Evolutionary conservation across 1,284 basidiomycete species (phyloP), one percentile per base, ranked within the genome.

Genomic region (Clitocybe nebularis): DNA sequence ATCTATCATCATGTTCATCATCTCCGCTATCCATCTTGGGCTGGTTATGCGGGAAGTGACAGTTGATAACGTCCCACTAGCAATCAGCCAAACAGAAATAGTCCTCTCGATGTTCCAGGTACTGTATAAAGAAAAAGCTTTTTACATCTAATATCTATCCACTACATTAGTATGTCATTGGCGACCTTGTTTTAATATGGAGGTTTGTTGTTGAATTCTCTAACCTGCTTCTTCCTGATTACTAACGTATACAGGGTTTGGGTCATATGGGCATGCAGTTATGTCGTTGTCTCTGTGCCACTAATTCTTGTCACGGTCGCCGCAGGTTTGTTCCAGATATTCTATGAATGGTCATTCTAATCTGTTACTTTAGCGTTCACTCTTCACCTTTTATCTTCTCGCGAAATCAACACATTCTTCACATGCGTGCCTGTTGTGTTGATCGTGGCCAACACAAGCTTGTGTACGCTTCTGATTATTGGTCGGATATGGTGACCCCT

Each of bases 391-490:
- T 9, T 21, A 21, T 17, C 35, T 22, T 10, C 9, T 3, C 17
- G 14, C 8, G 8, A 13, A 8, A 36, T 17, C 21, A 21, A 11
- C 19, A 5, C 21, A 1, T 36, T 36, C 13, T 36, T 36, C 16
- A 13, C 21, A 21, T 17, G 20, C 2, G 20, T 23, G 2, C 35
- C 35, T 17, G 16, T 23, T 2, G 35, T 21, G 3, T 32, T 45
- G 32, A 26, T 44, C 11, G 30, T 40, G 8, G 43, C 43, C 10
- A 40, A 44, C 16, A 44, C 43, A 2, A 32, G 22, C 10, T 20
- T 44, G 8, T 42, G 42, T 23, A 47, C 46, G 3, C n/a, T 26
- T 24, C 42, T 47, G 8, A 47, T 47, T 17, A 28, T 30, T 24
- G 46, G 46, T 7, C 17, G 42, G 19, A 39, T 47, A 1, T 47